Conservation (phyloP, 202 grass and related monocot species). For the Zizania palustris region DNA sequence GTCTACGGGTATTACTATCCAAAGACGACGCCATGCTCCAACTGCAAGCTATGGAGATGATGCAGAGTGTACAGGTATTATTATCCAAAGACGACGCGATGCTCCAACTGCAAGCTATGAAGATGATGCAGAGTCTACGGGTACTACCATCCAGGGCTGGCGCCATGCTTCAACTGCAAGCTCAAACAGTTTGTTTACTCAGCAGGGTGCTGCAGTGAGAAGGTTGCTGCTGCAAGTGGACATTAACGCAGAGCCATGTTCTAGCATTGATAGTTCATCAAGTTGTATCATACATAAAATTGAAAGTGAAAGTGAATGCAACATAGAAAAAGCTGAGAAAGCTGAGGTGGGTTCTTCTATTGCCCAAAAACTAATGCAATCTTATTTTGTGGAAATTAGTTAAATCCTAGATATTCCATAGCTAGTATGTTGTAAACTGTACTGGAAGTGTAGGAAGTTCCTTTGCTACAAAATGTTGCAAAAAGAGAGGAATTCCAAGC, state of each 20-base stretch:
- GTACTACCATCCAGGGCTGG: constrained; percentile 43
- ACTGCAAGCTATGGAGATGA: too few relatives aligned
- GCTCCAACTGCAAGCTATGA: constrained; percentile 45
- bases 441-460: neutral
- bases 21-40: too few relatives aligned
- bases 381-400: neutral
- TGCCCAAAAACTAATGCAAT: constrained; percentile 3
- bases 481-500: neutral
- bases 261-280: constrained; percentile 37
- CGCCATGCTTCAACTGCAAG: constrained; percentile 35
- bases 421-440: too few relatives aligned
- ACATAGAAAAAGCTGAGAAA: constrained; percentile 3
- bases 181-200: constrained; percentile 31
- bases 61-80: constrained; percentile 53
- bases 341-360: constrained; percentile 45
- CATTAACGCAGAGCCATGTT: constrained; percentile 29
- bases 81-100: constrained; percentile 24
- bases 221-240: constrained; percentile 51
- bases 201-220: constrained; percentile 38
- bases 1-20: too few relatives aligned
- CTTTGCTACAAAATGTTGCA: too few relatives aligned
- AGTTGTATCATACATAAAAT: constrained; percentile 44
- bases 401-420: too few relatives aligned
- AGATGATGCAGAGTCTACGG: constrained; percentile 45
- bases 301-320: constrained; percentile 15